Conservation (phyloP, 2,329 filamentous ascomycete genomes). For the Onygena corvina region DNA sequence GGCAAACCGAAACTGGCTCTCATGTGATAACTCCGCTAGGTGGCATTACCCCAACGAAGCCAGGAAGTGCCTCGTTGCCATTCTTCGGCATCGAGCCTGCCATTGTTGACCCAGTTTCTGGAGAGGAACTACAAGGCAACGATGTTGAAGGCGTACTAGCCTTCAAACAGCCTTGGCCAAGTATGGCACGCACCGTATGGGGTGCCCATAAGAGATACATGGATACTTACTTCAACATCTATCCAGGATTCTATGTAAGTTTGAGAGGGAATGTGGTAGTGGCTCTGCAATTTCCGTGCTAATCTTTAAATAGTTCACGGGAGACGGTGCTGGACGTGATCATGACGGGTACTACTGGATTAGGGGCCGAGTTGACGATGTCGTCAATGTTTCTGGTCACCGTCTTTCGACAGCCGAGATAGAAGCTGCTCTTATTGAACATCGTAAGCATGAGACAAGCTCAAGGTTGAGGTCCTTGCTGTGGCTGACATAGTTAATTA, state of each 20-base stretch:
- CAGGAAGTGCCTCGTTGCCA: constrained; percentile 84
- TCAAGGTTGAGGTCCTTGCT: too few species aligned
- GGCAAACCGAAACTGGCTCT: constrained; percentile 98
- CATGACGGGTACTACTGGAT: constrained; percentile 99
- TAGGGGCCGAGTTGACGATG: constrained; percentile 91
- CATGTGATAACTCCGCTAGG: constrained; percentile 90
- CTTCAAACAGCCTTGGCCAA: constrained; percentile 97
- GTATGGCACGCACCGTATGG: constrained; percentile 96
- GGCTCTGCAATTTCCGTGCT: constrained; percentile 6
- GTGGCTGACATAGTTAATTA: constrained; percentile 16
- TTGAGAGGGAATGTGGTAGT: background rate
- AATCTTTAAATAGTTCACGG: constrained; percentile 34
- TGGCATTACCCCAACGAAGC: constrained; percentile 91
- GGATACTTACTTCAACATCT: constrained; percentile 96
- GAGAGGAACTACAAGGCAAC: constrained; percentile 85
- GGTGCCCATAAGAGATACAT: constrained; percentile 96
- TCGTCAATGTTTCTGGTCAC: constrained; percentile 95
- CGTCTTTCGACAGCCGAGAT: constrained; percentile 95
- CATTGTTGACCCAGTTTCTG: constrained; percentile 92
- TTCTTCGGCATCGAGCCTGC: constrained; percentile 98
- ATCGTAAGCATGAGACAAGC: constrained; percentile 41
- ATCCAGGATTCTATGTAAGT: constrained; percentile 93
- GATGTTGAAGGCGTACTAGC: constrained; percentile 94
- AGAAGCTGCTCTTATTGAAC: constrained; percentile 90
- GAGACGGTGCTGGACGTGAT: constrained; percentile 85